Conservation (phyloP, 208 protist species). For the Angomonas ambiguus region DNA sequence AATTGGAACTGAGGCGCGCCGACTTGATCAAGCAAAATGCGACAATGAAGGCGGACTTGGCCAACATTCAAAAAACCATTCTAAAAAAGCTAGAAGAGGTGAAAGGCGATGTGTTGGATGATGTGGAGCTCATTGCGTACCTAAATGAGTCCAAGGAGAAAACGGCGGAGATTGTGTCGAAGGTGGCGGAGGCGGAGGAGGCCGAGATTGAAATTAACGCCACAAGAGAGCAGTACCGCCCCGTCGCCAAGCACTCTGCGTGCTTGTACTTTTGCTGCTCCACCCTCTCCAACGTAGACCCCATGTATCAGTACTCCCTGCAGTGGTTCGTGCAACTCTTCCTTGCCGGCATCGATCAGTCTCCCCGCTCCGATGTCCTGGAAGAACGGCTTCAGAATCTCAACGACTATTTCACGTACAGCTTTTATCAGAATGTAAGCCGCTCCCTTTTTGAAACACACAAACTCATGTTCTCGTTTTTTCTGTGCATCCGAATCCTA, state of each 20-base stretch:
- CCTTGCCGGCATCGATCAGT: slow-evolving; percentile 83
- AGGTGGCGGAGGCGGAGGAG: slow-evolving; percentile 94
- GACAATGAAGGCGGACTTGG: slow-evolving; percentile 94
- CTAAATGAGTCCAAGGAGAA: slow-evolving; percentile 95
- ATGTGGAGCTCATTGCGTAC: slow-evolving; percentile 96
- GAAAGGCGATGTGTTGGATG: slow-evolving; percentile 95
- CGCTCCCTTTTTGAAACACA: slow-evolving; percentile 94
- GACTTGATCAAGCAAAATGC: slow-evolving; percentile 95
- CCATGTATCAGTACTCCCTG: slow-evolving; percentile 97
- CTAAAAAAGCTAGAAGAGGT: slow-evolving; percentile 94
- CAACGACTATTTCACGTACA: slow-evolving; percentile 94
- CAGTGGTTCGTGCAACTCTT: slow-evolving; percentile 98
- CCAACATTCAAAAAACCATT: slow-evolving; percentile 96
- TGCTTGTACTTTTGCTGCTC: slow-evolving; percentile 98
- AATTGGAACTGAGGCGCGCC: slow-evolving; percentile 94
- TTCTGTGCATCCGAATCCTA: slow-evolving; percentile 91
- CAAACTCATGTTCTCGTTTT: slow-evolving; percentile 95
- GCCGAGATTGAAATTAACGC: slow-evolving; percentile 96
- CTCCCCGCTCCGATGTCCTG: slow-evolving; percentile 78
- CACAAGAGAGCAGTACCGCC: slow-evolving; percentile 94
- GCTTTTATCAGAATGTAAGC: slow-evolving; percentile 95
- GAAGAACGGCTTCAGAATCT: slow-evolving; percentile 80
- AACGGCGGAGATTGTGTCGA: slow-evolving; percentile 89
- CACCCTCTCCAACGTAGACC: slow-evolving; percentile 92
- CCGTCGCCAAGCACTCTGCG: slow-evolving; percentile 92